Evolutionary conservation across 2,329 filamentous ascomycete species (phyloP), one percentile per base, ranked within the genome.

Genomic region (Sordariomycetes sp.): DNA sequence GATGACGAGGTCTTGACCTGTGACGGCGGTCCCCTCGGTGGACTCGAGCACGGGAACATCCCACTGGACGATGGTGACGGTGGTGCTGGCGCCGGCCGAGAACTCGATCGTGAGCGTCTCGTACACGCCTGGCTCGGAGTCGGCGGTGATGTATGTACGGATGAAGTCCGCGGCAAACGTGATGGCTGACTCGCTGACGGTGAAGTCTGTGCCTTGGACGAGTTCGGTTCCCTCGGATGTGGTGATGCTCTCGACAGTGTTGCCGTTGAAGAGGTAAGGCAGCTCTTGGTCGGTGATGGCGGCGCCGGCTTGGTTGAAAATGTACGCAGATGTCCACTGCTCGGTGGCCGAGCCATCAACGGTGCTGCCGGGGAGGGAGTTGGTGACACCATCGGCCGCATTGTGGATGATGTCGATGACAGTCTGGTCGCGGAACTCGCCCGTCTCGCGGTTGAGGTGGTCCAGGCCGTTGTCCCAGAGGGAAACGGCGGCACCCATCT

Each of bases 401-500:
- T 63, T 62, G 12, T 58, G 46, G 30, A 73, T 53, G 38, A 78
- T 67, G 6, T 61, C 53, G 5, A 70, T 47, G 0, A 61, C 59
- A 0, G 65, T 59, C 0, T 57, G 52, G 39, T 79, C 74, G 14
- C 65, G 56, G 70, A 70, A 78, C 3, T 46, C 43, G 30, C 62
- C 58, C 0, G 62, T 55, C 3, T 51, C 52, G 24, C 73, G 66
- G 42, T 77, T 58, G 9, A 75, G 57, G 26, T 72, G 66, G 42
- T 76, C 72, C 3, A 59, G 47, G 0, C 73, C 72, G 38, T 76
- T 78, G 45, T 79, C 74, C 74, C 73, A 79, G 6, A 78, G 47
- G 2, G 76, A 55, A 4, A 64, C 59, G 1, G 65, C 51, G 7
- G 68, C 70, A 39, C 66, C 58, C 42, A 72, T 68, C 30, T 64